These are phyloP conservation scores for Globisporangium ultimum DNA, from an alignment of 352 stramenopile genomes.

Conservation along the genomic window DNA sequence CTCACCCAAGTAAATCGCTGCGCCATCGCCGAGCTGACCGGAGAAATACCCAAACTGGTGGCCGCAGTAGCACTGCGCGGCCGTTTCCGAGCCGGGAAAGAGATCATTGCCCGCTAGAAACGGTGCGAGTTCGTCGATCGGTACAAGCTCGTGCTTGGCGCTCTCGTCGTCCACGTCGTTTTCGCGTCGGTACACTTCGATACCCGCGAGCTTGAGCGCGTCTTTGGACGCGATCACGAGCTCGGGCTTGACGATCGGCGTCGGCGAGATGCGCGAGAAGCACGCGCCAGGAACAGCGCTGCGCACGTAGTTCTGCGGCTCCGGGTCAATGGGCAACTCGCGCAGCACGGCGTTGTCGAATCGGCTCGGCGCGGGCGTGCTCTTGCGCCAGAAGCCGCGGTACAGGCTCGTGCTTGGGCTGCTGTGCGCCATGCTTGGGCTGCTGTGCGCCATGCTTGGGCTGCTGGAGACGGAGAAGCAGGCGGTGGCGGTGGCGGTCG, in stretches of 20 bases:
- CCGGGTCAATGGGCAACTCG: slow-evolving; percentile 54
- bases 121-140: slow-evolving; percentile 42
- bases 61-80: slow-evolving; percentile 89
- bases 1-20: slow-evolving; percentile 88
- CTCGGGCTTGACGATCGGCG: slow-evolving; percentile 50
- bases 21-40: slow-evolving; percentile 89
- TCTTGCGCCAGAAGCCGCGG: slow-evolving; percentile 43
- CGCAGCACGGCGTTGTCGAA: slow-evolving; percentile 71
- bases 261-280: slow-evolving; percentile 64
- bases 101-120: slow-evolving; percentile 74
- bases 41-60: slow-evolving; percentile 93
- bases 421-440: slow-evolving; percentile 7
- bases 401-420: slow-evolving; percentile 2
- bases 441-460: slow-evolving; percentile 4
- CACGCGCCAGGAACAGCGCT: slow-evolving; percentile 43
- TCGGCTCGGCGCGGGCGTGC: slow-evolving; percentile 15
- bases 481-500: neutral
- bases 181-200: slow-evolving; percentile 28
- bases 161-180: slow-evolving; percentile 5
- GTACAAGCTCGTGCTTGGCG: slow-evolving; percentile 18
- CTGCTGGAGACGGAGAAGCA: neutral
- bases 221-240: slow-evolving; percentile 51
- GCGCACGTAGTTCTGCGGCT: slow-evolving; percentile 50
- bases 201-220: slow-evolving; percentile 57
- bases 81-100: slow-evolving; percentile 67